Conservation (phyloP, 257 asterid species). For the Solanum rostratum region DNA sequence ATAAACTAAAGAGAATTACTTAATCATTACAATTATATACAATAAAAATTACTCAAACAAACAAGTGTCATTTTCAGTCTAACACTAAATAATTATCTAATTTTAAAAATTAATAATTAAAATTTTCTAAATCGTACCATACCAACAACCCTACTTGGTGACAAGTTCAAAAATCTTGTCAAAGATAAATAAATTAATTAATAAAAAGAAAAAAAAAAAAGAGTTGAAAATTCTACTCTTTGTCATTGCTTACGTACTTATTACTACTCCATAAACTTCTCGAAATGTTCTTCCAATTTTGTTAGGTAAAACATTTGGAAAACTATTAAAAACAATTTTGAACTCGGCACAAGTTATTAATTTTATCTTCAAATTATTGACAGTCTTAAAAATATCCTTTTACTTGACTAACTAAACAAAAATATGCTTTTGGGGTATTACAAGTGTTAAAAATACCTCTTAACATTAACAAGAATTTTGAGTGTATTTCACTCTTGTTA, state of each 20-base stretch:
- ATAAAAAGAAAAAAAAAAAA: neutral
- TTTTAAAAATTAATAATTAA: neutral
- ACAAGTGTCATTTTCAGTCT: neutral
- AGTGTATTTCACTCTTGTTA: neutral
- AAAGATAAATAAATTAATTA: neutral
- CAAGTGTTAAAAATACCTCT: no score
- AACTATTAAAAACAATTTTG: no score
- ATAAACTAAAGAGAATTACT: no score
- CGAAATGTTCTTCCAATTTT: neutral
- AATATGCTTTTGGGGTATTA: no score
- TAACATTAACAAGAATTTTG: no score
- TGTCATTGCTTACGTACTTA: neutral
- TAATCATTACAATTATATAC: no score
- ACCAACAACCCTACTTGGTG: neutral
- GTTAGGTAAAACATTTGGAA: neutral
- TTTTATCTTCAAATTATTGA: accelerated
- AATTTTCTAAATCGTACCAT: neutral
- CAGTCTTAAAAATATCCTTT: no score
- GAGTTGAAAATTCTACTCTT: neutral
- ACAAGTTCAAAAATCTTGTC: neutral
- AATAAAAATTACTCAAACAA: no score
- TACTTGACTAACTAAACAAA: no score
- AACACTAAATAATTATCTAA: no score
- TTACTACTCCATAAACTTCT: neutral
- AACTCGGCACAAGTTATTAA: no score